These are phyloP conservation scores for Talaromyces marneffei DNA, from an alignment of 2,329 filamentous ascomycete genomes.

Conservation along the genomic window DNA sequence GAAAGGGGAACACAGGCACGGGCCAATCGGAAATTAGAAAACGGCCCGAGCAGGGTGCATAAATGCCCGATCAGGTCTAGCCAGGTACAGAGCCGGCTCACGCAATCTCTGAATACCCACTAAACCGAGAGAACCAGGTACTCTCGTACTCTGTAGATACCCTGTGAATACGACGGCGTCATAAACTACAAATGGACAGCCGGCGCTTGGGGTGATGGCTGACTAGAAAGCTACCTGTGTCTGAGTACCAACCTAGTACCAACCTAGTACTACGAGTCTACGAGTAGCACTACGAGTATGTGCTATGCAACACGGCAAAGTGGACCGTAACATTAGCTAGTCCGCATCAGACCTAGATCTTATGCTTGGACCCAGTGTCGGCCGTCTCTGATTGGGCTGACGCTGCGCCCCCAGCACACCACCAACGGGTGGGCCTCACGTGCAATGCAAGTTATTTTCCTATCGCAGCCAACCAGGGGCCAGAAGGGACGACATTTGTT, in stretches of 20 bases:
- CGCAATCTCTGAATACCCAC: background rate
- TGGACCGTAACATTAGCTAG: constrained; percentile 1
- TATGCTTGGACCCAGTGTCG: background rate
- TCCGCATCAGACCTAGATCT: background rate
- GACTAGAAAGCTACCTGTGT: background rate
- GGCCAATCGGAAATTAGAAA: constrained; percentile 4
- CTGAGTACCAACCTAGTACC: background rate
- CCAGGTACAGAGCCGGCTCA: background rate
- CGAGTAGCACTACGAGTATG: too few relatives aligned
- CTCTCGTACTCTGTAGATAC: background rate
- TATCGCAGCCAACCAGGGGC: background rate
- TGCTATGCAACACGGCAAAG: too few relatives aligned
- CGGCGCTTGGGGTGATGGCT: background rate
- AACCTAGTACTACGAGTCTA: too few relatives aligned
- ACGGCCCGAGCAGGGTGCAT: background rate
- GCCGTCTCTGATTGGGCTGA: background rate
- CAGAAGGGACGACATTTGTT: background rate
- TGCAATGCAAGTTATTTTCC: background rate
- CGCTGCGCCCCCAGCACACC: background rate
- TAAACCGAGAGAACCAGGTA: background rate
- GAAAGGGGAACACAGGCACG: constrained; percentile 2
- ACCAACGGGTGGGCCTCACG: background rate
- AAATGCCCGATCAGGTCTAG: background rate
- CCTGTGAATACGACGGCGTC: background rate
- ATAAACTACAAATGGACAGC: background rate